Percentiles rank a stretch among this genome's conserved stretches.
phyloP scores from a whole-genome alignment of 78 protist genomes.

The Andalucia godoyi region DNA sequence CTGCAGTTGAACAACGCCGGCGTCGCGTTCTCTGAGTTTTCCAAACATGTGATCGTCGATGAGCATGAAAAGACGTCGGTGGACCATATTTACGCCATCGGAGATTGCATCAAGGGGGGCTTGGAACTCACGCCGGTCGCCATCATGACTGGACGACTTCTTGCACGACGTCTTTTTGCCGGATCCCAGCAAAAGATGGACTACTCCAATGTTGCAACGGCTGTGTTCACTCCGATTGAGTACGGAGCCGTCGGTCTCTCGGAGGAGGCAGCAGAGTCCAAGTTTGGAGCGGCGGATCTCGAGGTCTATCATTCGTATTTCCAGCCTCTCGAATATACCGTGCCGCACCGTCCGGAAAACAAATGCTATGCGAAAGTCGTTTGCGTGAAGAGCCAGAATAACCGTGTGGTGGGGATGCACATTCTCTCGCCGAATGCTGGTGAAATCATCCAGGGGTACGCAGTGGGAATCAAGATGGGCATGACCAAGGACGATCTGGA shows the following conservation, averaged over 20 bases:
- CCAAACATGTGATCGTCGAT: conserved; percentile 35
- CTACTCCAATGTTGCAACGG: conserved; percentile 68
- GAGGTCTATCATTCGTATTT: conserved; percentile 52
- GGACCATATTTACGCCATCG: conserved; percentile 66
- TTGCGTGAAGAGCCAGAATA: background rate
- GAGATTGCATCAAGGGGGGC: conserved; percentile 37
- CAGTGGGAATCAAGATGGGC: conserved; percentile 20
- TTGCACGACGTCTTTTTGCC: conserved; percentile 61
- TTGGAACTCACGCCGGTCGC: conserved; percentile 94
- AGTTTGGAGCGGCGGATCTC: conserved; percentile 59
- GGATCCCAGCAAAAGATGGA: conserved; percentile 22
- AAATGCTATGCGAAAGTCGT: conserved; percentile 55
- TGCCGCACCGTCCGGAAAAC: conserved; percentile 52
- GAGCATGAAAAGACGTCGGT: conserved; percentile 59
- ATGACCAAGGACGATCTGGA: conserved; percentile 71
- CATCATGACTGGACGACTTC: conserved; percentile 58
- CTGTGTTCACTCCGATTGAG: conserved; percentile 92
- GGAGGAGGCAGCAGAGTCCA: conserved; percentile 68
- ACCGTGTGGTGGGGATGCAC: conserved; percentile 75
- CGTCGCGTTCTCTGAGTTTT: background rate
- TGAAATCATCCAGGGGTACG: conserved; percentile 79
- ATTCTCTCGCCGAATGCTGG: conserved; percentile 81
- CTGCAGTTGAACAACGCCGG: conserved; percentile 52
- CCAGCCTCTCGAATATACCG: conserved; percentile 53
- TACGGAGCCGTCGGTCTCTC: conserved; percentile 70